Evolutionary conservation across 2,329 filamentous ascomycete species (phyloP).

Genomic region (Paracorniculantispora psalliotae): DNA sequence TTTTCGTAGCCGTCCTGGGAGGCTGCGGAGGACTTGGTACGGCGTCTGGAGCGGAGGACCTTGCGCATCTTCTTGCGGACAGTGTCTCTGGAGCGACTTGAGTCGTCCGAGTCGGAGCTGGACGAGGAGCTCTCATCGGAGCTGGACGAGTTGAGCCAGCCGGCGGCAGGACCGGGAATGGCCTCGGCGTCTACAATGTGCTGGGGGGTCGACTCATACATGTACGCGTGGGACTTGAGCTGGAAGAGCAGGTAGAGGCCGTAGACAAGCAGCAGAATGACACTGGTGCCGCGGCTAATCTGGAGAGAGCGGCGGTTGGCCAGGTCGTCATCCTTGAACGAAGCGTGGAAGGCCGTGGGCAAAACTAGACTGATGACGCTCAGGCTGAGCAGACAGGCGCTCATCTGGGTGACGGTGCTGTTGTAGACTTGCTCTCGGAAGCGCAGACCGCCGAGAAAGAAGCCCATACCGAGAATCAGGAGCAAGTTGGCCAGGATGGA

Average conservation of each 20-base stretch:
- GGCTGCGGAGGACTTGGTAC: constrained; percentile 71
- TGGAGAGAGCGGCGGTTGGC: constrained; percentile 71
- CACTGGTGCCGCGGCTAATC: constrained; percentile 84
- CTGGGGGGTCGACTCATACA: constrained; percentile 89
- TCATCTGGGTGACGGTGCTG: constrained; percentile 94
- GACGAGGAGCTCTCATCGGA: constrained; percentile 53
- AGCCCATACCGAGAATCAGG: constrained; percentile 87
- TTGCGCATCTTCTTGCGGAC: constrained; percentile 72
- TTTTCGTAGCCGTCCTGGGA: constrained; percentile 54
- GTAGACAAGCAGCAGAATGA: constrained; percentile 78
- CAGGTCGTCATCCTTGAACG: constrained; percentile 57
- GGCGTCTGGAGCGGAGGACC: constrained; percentile 64
- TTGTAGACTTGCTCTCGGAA: constrained; percentile 94
- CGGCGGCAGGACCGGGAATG: constrained; percentile 76
- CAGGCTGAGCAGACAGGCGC: constrained; percentile 82
- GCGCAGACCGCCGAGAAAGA: constrained; percentile 78
- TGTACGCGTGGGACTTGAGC: constrained; percentile 84
- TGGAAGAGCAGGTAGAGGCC: constrained; percentile 82
- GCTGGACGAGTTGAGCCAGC: constrained; percentile 70
- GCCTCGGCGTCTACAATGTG: constrained; percentile 89
- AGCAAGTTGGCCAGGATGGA: constrained; percentile 86
- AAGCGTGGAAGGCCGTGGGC: constrained; percentile 88
- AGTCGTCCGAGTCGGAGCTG: constrained; percentile 64
- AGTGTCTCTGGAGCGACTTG: constrained; percentile 52
- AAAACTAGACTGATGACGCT: constrained; percentile 85